These are phyloP conservation scores for Calonectria honghensis DNA, from an alignment of 2,329 filamentous ascomycete genomes.

Conservation along the genomic window DNA sequence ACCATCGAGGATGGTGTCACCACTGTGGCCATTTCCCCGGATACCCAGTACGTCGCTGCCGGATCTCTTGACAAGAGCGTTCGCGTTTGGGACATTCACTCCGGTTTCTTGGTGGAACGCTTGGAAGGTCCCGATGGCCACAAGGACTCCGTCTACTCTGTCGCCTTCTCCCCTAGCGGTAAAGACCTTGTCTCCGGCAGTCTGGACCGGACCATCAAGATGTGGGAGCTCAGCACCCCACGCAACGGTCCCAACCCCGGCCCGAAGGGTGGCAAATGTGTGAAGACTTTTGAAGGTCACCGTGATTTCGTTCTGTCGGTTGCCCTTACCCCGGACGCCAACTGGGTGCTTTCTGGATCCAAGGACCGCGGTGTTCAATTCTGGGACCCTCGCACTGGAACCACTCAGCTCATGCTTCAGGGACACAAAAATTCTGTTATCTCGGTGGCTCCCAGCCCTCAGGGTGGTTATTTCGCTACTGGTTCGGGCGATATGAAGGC, in stretches of 20 bases:
- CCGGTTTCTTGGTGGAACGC: slow-evolving; percentile 90
- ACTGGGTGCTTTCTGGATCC: slow-evolving; percentile 97
- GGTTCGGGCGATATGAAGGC: slow-evolving; percentile 98
- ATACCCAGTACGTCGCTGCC: slow-evolving; percentile 94
- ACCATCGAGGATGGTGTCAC: slow-evolving; percentile 98
- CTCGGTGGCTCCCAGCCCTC: slow-evolving; percentile 94
- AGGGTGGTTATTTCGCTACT: slow-evolving; percentile 92
- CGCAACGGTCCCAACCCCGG: slow-evolving; percentile 80
- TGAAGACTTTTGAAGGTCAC: slow-evolving; percentile 98
- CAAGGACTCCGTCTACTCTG: slow-evolving; percentile 97
- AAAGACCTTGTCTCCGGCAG: slow-evolving; percentile 95
- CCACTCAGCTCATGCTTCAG: slow-evolving; percentile 98
- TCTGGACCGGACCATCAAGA: slow-evolving; percentile 98
- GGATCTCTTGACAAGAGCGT: slow-evolving; percentile 98
- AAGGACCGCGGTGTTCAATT: slow-evolving; percentile 99
- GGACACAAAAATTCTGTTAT: slow-evolving; percentile 99
- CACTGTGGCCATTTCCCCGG: slow-evolving; percentile 96
- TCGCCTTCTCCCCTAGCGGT: slow-evolving; percentile 95
- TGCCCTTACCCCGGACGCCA: slow-evolving; percentile 92
- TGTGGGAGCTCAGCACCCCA: slow-evolving; percentile 93
- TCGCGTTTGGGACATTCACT: slow-evolving; percentile 94
- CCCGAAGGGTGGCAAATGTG: slow-evolving; percentile 91
- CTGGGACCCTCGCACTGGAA: slow-evolving; percentile 96
- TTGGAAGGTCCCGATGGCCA: slow-evolving; percentile 95
- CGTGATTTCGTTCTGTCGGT: slow-evolving; percentile 98